Base-by-base conservation (phyloP, 2,329 filamentous ascomycete species). In the Helotiales sp. region DNA sequence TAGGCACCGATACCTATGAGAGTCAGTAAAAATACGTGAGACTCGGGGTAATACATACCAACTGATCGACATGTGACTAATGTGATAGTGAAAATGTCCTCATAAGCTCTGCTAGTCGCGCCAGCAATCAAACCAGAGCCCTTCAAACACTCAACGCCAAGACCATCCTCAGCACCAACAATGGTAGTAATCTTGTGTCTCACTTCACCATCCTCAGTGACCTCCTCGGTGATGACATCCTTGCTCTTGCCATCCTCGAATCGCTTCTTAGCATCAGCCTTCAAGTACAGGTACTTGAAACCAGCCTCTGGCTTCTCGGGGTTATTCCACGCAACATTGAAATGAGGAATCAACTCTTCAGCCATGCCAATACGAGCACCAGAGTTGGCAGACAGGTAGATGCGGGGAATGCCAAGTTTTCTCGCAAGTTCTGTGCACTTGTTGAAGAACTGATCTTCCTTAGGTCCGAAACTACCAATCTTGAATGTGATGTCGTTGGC, bases 401-500 rank as follows among this genome's bases (percentile, higher is more conserved):
- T 95, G 74, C 96, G 92, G 26, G 96, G 96, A 76, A 99, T 97
- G 45, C 96, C 96, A 69, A 97, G 85, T 84, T 93, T 95, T 75
- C 94, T 90, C 70, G 96, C 96, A 72, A 97, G 86, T 81, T 99
- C 94, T 10, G 96, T 98, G 84, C 96, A 99, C 86, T 98, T 97
- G 86, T 96, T 87, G 89, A 99, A 99, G 88, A 97, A 99, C 75
- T 92, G 91, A 81, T 99, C 96, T 83, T 99, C 96, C 82, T 91
- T 90, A 47, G 96, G 96, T 61, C 96, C 96, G 79, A 99, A 99
- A 1, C 93, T 97, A 77, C 96, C 96, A 79, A 98, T 99, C 86
- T 96, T 96, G 87, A 93, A 98, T 20, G 96, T 99, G 80, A 99
- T 99, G 78, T 99, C 96, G 86, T 99, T 99, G 86, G 96, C 94